Evolutionary conservation across 2,329 filamentous ascomycete genomes (phyloP).

Genomic region (Torrubiellomyces zombiae): DNA sequence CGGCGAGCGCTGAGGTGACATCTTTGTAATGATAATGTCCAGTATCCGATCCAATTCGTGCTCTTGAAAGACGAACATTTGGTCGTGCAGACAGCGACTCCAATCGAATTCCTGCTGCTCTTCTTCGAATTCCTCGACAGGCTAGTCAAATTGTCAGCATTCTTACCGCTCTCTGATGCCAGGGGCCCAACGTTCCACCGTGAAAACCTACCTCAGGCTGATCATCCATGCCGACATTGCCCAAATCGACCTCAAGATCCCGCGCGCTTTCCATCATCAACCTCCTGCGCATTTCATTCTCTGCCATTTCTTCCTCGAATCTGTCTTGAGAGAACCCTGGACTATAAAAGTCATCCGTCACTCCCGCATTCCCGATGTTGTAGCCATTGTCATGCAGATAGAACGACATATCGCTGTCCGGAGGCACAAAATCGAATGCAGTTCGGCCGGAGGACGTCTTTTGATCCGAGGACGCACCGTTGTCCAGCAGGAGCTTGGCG

Average conservation of each 20-base stretch:
- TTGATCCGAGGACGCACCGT: constrained; percentile 86
- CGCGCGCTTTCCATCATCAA: constrained; percentile 99
- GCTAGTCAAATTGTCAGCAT: constrained; percentile 23
- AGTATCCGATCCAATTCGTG: constrained; percentile 81
- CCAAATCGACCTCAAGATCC: constrained; percentile 89
- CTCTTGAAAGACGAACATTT: constrained; percentile 99
- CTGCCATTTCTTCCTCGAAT: constrained; percentile 94
- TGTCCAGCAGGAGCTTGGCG: constrained; percentile 79
- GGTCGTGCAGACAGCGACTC: constrained; percentile 85
- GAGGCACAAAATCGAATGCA: constrained; percentile 87
- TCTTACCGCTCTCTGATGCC: too few species aligned
- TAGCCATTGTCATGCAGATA: constrained; percentile 94
- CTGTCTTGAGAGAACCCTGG: constrained; percentile 81
- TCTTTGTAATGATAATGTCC: constrained; percentile 91
- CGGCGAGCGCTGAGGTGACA: constrained; percentile 88
- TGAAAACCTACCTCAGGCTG: constrained; percentile 60
- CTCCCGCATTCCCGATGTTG: constrained; percentile 62
- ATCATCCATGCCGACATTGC: constrained; percentile 90
- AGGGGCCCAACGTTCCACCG: too few species aligned
- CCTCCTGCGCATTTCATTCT: constrained; percentile 83
- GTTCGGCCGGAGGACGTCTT: constrained; percentile 89
- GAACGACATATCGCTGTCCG: constrained; percentile 90
- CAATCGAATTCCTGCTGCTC: constrained; percentile 92
- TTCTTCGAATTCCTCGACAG: constrained; percentile 66
- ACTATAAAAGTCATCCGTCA: constrained; percentile 83